Conservation (phyloP, 257 asterid genomes). For the Przewalskia tangutica region DNA sequence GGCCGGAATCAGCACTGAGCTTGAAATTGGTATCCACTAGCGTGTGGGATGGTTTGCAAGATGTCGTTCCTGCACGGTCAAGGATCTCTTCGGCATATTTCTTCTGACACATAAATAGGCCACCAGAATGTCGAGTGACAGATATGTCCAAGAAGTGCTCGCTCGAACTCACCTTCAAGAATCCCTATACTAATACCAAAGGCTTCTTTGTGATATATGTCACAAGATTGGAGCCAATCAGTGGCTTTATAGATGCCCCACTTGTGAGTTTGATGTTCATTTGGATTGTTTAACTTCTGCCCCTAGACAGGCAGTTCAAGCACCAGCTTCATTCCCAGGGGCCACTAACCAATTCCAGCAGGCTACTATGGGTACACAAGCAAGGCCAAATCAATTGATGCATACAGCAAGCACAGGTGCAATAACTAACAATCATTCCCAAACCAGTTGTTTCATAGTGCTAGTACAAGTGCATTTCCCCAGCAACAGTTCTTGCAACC, state of each 20-base stretch:
- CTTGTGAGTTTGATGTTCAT: constrained; percentile 49
- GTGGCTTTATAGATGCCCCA: constrained; percentile 55
- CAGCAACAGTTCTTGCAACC: background rate
- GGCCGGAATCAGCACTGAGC: no score
- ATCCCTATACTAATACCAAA: constrained; percentile 22
- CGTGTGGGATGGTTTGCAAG: no score
- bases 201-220: constrained; percentile 59
- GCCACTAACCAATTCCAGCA: constrained; percentile 12
- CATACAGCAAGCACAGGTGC: background rate
- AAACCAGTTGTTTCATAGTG: constrained; percentile 1
- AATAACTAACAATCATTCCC: background rate
- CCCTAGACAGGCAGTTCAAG: background rate
- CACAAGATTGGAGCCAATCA: constrained; percentile 30
- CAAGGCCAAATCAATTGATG: background rate
- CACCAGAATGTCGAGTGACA: no score
- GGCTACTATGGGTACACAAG: background rate
- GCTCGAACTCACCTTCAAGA: constrained; percentile 37
- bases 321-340: constrained; percentile 10
- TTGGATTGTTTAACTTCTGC: constrained; percentile 26
- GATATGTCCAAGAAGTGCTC: no score
- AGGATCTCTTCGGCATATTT: no score
- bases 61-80: no score
- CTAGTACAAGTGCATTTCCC: background rate
- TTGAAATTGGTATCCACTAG: no score
- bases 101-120: no score